phyloP scores from a whole-genome alignment of 257 asterid genomes.

The Orobanche coerulescens region DNA sequence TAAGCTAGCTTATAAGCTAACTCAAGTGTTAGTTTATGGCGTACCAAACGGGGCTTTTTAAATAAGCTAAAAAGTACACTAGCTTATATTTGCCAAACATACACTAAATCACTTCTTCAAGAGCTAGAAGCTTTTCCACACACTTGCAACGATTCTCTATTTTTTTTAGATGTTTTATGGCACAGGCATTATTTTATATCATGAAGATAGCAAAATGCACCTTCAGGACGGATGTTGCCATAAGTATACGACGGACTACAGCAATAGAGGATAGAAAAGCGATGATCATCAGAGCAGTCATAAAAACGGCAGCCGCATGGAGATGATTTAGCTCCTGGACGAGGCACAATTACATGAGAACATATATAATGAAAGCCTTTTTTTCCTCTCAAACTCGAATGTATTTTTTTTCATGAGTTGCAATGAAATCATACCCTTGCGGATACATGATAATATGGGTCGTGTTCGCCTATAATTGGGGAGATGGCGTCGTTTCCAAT shows the following conservation, averaged over 20 bases:
- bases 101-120: too few species aligned
- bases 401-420: background rate
- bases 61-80: too few species aligned
- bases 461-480: constrained; percentile 91
- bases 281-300: constrained; percentile 74
- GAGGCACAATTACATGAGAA: constrained; percentile 24
- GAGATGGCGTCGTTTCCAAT: constrained; percentile 87
- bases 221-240: constrained; percentile 98
- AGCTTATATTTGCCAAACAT: too few species aligned
- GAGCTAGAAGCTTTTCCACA: too few species aligned
- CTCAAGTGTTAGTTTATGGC: background rate
- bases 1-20: too few species aligned
- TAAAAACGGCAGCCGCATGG: constrained; percentile 76
- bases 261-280: constrained; percentile 86
- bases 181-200: background rate
- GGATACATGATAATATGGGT: constrained; percentile 77
- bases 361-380: background rate
- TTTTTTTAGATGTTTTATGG: too few species aligned
- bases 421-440: constrained; percentile 59
- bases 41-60: background rate
- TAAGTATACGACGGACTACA: constrained; percentile 84
- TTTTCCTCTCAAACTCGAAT: background rate
- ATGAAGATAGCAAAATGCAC: constrained; percentile 37
- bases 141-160: too few species aligned
- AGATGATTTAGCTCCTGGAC: constrained; percentile 83